phyloP scores from a whole-genome alignment of 768 basidiomycete genomes.

The Naganishia randhawae region DNA sequence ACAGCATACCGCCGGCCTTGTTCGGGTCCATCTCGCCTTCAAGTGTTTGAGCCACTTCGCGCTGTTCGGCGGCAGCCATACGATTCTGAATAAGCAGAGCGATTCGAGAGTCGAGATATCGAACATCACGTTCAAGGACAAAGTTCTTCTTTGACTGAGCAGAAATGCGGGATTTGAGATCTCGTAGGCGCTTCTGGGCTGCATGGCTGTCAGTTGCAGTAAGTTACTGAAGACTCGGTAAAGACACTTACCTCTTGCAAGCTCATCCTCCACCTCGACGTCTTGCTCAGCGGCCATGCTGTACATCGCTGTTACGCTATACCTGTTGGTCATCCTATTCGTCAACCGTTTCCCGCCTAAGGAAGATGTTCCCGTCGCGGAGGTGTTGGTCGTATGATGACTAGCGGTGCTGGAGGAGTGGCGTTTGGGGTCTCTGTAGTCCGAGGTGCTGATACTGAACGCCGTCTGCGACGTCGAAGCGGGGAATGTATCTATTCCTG shows the following conservation, averaged over 20 bases:
- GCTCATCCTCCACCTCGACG: conserved; percentile 93
- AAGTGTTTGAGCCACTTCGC: conserved; percentile 88
- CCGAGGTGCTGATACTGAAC: not conserved
- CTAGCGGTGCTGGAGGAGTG: not conserved
- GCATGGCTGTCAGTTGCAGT: conserved; percentile 23
- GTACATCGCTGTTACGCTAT: conserved; percentile 91
- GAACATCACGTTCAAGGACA: conserved; percentile 94
- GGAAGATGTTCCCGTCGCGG: not conserved
- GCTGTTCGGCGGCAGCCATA: conserved; percentile 95
- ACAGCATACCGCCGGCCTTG: not conserved
- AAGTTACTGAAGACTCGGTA: conserved; percentile 3
- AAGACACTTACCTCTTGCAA: conserved; percentile 72
- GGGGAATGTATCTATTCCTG: not conserved
- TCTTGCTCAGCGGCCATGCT: conserved; percentile 99
- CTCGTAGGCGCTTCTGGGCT: conserved; percentile 96
- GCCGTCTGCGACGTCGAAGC: not conserved
- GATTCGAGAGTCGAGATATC: conserved; percentile 95
- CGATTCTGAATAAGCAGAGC: conserved; percentile 96
- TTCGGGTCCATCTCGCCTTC: conserved; percentile 94
- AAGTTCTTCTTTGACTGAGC: conserved; percentile 99
- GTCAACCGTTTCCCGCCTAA: conserved; percentile 21
- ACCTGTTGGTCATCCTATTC: conserved; percentile 91
- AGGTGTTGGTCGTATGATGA: conserved; percentile 1
- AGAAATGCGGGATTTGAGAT: conserved; percentile 93
- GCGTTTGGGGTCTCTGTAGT: conserved; percentile 1